Evolutionary conservation across 2,329 filamentous ascomycete species (phyloP), one percentile per base, ranked within the genome.

Genomic region (Cladophialophora yegresii): DNA sequence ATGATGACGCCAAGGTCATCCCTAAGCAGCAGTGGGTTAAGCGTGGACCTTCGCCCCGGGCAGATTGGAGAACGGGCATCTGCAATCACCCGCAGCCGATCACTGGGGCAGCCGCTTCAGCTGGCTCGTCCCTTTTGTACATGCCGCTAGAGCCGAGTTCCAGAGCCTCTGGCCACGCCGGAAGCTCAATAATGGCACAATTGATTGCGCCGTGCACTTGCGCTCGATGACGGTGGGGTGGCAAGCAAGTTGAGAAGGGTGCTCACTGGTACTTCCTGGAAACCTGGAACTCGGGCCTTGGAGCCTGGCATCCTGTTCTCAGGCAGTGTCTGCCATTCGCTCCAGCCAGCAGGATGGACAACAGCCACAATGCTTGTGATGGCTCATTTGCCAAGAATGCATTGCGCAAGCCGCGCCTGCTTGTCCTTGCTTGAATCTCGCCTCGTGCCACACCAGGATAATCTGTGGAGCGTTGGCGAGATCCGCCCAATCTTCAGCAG

Each of bases 311-410:
- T 33, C 61, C 36, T 28, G 23, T 51, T 9, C 36, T 16, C 22
- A 33, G 8, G 30, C n/a, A 32, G 13, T 8, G 28, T 53, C 23
- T 45, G 53, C 40, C 22, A 61, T 64, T 64, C 54, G 62, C 62
- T 62, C 53, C 13, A 59, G 56, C 47, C 61, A 63, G 47, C 20
- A 2, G 36, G 33, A 62, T 55, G 30, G 10, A 32, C 54, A 62
- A 62, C 59, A 59, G 59, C 54, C 54, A 53, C 54, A 56, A 56
- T 49, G 36, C 54, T 55, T 62, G 54, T 58, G 28, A 26, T 28
- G 10, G 33, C 33, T 13, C n/a, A 23, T 13, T 57, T 32, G 9
- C n/a, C 51, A 54, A 54, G 47, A 23, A 12, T 50, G 47, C 16
- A 43, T 50, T 50, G 47, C 47, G 23, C 20, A 50, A 50, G 22